These are phyloP conservation scores for Cicer chorassanicum DNA, from an alignment of 306 rosid genomes.

Conservation along the genomic window DNA sequence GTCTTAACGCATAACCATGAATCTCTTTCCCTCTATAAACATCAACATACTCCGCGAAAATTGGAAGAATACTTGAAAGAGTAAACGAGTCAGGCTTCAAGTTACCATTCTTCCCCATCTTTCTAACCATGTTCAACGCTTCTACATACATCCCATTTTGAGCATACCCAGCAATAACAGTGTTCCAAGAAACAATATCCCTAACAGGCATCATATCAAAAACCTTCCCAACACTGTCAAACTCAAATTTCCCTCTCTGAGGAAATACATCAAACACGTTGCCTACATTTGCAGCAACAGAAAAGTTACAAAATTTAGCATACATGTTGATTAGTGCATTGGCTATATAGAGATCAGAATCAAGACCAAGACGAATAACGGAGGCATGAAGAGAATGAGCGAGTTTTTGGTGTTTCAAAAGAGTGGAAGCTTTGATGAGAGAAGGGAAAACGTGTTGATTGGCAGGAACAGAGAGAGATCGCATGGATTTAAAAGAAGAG, in stretches of 20 bases:
- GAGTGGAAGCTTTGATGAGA: slow-evolving; percentile 68
- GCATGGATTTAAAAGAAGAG: slow-evolving; percentile 60
- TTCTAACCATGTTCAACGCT: slow-evolving; percentile 64
- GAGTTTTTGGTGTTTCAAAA: slow-evolving; percentile 54
- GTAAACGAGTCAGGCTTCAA: slow-evolving; percentile 80
- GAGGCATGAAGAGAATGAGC: slow-evolving; percentile 71
- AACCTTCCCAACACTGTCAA: slow-evolving; percentile 57
- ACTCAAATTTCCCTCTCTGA: neutral
- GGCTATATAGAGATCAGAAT: slow-evolving; percentile 67
- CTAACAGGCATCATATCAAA: slow-evolving; percentile 69
- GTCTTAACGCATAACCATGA: slow-evolving; percentile 73
- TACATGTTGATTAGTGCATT: slow-evolving; percentile 84
- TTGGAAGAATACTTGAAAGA: slow-evolving; percentile 80
- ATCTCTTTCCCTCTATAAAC: slow-evolving; percentile 79
- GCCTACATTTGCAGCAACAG: slow-evolving; percentile 15
- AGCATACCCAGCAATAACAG: slow-evolving; percentile 72
- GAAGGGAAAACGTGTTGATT: slow-evolving; percentile 73
- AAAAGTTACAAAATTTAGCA: slow-evolving; percentile 44
- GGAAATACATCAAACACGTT: slow-evolving; percentile 49
- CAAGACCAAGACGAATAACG: slow-evolving; percentile 58
- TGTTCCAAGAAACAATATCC: slow-evolving; percentile 92
- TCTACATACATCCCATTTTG: slow-evolving; percentile 67
- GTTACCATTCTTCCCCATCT: slow-evolving; percentile 55
- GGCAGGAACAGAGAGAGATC: slow-evolving; percentile 50
- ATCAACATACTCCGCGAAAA: slow-evolving; percentile 69